Conservation (phyloP, 164 flowering plant genomes). For the Protea cynaroides region DNA sequence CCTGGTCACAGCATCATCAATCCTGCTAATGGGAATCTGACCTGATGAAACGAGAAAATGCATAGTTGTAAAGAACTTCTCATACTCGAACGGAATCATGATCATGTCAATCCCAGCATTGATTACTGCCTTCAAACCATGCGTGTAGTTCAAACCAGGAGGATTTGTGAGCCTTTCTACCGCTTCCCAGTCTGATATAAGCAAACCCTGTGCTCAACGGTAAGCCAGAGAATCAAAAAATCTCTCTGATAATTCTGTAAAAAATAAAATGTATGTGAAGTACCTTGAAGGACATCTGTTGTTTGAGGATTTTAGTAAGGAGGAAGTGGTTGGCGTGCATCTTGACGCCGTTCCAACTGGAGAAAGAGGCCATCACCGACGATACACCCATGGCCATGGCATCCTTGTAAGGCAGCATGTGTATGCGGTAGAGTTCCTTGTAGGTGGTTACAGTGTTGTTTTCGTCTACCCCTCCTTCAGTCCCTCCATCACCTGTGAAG, state of each 20-base stretch:
- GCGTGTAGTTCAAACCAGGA: slow-evolving; percentile 18
- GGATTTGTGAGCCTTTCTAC: slow-evolving; percentile 18
- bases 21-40: slow-evolving; percentile 19
- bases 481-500: slow-evolving; percentile 35
- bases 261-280: too few species aligned
- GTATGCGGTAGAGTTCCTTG: slow-evolving; percentile 13
- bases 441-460: slow-evolving; percentile 20
- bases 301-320: slow-evolving; percentile 22
- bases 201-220: slow-evolving; percentile 21
- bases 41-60: slow-evolving; percentile 16
- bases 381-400: slow-evolving; percentile 27
- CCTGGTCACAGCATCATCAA: slow-evolving; percentile 35
- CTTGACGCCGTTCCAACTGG: slow-evolving; percentile 34
- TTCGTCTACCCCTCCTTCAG: slow-evolving; percentile 29
- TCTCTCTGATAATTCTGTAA: too few species aligned
- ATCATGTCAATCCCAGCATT: slow-evolving; percentile 36
- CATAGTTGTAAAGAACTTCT: slow-evolving; percentile 15
- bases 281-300: slow-evolving; percentile 28
- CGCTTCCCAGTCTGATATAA: slow-evolving; percentile 31
- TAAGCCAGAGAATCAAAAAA: too few species aligned
- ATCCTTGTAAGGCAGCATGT: slow-evolving; percentile 28
- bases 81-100: slow-evolving; percentile 26
- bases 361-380: slow-evolving; percentile 29
- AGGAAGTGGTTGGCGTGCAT: slow-evolving; percentile 26
- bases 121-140: slow-evolving; percentile 18